Evolutionary conservation across 768 basidiomycete genomes (phyloP), one percentile per base, ranked within the genome.

Genomic region (Amylocystis lapponica): DNA sequence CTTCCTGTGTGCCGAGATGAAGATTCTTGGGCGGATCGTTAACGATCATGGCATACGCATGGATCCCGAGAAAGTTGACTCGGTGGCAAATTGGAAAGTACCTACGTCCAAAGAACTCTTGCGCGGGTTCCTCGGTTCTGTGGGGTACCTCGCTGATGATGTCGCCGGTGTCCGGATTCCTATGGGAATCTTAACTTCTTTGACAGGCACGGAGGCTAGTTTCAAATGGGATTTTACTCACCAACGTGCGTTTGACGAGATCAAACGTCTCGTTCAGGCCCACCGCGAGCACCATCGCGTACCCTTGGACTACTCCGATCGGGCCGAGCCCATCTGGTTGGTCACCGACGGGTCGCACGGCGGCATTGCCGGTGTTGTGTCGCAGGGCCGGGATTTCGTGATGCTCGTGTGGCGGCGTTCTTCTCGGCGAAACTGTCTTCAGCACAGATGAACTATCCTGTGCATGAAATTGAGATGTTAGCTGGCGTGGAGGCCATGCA

Each of bases 11-110:
- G 10, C 30, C 0, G 33, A 47, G 21, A 23, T 60, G 42, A 55
- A 53, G 21, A 34, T 56, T 20, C 45, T 72, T 0, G 70, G 71
- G 0, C 57, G 56, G 0, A 46, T 71, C 0, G 44, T 76, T 1
- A 58, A 64, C 16, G 56, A 66, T 14, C n/a, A 62, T 0, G 69
- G 72, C 0, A 70, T 76, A 16, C 37, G 39, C 0, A 72, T 74
- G 68, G 70, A 75, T 27, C 68, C 68, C 0, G 50, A 66, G 16
- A 76, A 75, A 32, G 69, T 76, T 0, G 65, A 72, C 25, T 41
- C 48, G 0, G 55, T 74, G 0, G 0, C 57, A 0, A 63, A 63
- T 29, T 62, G 61, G 60, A 61, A 61, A 39, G 38, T 38, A 0
- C 61, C 60, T 0, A 57, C 55, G 0, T 66, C 59, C 20, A 54